phyloP scores from a whole-genome alignment of 2,329 filamentous ascomycete genomes.

The Fusarium penzigii region DNA sequence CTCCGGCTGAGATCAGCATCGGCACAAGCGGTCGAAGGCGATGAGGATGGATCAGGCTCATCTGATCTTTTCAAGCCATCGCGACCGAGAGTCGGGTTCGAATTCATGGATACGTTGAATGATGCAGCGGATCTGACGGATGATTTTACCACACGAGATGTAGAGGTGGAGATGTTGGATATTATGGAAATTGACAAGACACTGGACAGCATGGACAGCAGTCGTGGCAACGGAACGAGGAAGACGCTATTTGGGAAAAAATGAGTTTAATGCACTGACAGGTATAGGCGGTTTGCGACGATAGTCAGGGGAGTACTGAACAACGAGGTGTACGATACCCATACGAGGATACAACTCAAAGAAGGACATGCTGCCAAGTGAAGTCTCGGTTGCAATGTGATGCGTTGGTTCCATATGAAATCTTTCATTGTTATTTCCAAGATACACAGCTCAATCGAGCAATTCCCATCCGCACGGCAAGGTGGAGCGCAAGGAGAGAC shows the following conservation, averaged over 20 bases:
- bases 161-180: constrained; percentile 63
- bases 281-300: constrained; percentile 26
- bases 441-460: background rate
- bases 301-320: constrained; percentile 20
- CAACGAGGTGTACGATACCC: constrained; percentile 43
- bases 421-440: background rate
- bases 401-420: background rate
- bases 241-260: constrained; percentile 53
- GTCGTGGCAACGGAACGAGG: constrained; percentile 49
- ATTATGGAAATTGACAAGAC: constrained; percentile 67
- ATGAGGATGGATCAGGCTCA: constrained; percentile 14
- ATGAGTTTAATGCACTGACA: constrained; percentile 21
- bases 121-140: constrained; percentile 54
- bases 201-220: constrained; percentile 55
- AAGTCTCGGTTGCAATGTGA: constrained; percentile 1
- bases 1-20: constrained; percentile 34
- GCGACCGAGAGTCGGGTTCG: constrained; percentile 43
- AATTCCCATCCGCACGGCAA: constrained; percentile 60
- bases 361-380: constrained; percentile 1
- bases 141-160: constrained; percentile 51
- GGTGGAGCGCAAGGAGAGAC: constrained; percentile 77
- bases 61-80: constrained; percentile 28
- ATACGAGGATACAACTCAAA: constrained; percentile 16
- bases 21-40: constrained; percentile 22
- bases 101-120: constrained; percentile 53